Evolutionary conservation across 78 protist genomes (phyloP), one percentile per base, ranked within the genome.

Genomic region (Thecamonas trahens): DNA sequence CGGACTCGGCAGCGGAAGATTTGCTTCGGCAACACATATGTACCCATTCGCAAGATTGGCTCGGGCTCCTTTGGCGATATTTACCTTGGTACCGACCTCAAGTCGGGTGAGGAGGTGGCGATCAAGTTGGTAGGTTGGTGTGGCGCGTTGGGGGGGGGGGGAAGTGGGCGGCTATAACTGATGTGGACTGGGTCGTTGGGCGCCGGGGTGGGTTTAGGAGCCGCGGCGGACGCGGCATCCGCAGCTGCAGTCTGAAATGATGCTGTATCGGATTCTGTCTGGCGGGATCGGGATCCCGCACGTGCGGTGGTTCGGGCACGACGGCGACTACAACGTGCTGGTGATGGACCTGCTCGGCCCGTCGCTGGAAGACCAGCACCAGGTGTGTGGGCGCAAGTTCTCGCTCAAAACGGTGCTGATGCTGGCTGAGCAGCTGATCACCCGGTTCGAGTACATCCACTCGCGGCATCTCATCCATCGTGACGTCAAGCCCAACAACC

Each of bases 291-390:
- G 89, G 40, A 83, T 94, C 26, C 98, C 98, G 1, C 50, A 63
- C 31, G 95, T 97, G 14, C 86, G 76, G 57, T 97, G 95, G 92
- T 95, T 62, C 69, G 97, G 98, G 6, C 74, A 83, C 18, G 98
- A 95, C 44, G 97, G 97, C 11, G 93, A 88, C 50, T 87, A 84
- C 68, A 87, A 89, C 67, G 89, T 86, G 22, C 79, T 91, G 91
- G 91, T 95, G 34, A 91, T 93, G 84, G 99, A 96, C 53, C 84
- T 98, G 9, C 83, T 96, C n/a, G 99, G 99, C 15, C 97, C 98
- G 45, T 67, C 86, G 31, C 83, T 97, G 64, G 99, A 95, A 34
- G 97, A 95, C 74, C 87, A 92, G n/a, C 94, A 92, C 74, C 85
- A 91, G 53, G 67, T 80, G 32, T 94, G 99, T 72, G 81, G 76